Percentiles rank a stretch among this genome's conserved stretches.
Evolutionary conservation across 192 early-diverging fungal genomes (phyloP).

Genomic region (Linnemannia zychae): DNA sequence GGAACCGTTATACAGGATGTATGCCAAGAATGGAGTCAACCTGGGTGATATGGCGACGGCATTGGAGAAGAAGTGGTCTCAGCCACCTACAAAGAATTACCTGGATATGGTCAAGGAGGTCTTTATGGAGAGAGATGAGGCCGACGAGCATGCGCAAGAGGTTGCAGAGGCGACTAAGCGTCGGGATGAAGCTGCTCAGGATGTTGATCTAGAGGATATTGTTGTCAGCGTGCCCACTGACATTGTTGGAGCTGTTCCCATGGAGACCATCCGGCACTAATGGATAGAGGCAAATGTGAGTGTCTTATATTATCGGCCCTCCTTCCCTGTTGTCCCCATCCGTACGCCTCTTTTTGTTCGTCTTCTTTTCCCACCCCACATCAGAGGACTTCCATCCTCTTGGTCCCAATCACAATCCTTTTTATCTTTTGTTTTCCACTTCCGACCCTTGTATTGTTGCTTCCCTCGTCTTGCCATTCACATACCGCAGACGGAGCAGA

Average conservation of each 20-base stretch:
- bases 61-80: slow-evolving; percentile 60
- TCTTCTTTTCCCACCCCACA: neutral
- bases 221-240: slow-evolving; percentile 46
- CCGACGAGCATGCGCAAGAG: slow-evolving; percentile 37
- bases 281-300: neutral
- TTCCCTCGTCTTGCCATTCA: neutral
- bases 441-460: neutral
- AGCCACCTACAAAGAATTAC: slow-evolving; percentile 44
- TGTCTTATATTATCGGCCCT: neutral
- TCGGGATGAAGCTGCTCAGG: slow-evolving; percentile 34
- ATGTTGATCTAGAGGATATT: slow-evolving; percentile 51
- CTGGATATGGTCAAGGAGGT: slow-evolving; percentile 54
- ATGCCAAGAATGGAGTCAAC: slow-evolving; percentile 56
- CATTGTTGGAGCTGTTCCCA: neutral
- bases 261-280: neutral
- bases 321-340: no score
- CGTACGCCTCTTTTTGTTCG: neutral
- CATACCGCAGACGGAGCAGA: neutral
- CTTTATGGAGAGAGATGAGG: slow-evolving; percentile 51
- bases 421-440: neutral
- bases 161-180: slow-evolving; percentile 38
- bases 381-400: neutral
- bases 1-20: slow-evolving; percentile 57
- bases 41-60: slow-evolving; percentile 57
- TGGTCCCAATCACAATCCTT: neutral